Base-by-base conservation (phyloP, 2,329 filamentous ascomycete genomes). In the Coniochaeta sp. region DNA sequence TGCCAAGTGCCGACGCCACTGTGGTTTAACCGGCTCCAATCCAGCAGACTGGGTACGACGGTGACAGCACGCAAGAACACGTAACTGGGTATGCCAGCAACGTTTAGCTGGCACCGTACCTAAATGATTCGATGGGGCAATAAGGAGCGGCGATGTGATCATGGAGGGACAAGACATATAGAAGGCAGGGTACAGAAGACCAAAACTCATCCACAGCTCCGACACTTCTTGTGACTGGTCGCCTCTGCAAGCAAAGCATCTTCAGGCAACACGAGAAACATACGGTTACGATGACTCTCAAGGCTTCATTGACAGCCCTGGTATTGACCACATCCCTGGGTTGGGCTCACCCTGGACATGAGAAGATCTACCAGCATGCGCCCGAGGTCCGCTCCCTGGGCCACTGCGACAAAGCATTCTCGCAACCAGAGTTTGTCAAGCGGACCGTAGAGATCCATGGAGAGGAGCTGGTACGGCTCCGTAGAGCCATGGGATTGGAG, bases 371-470 rank as follows among this genome's bases (percentile, higher is more conserved):
- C 42, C 55, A 59, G 16, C 60, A 63, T 48, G 27, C 53, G 2
- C 58, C 59, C 16, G 57, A 64, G 50, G 58, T 58, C 49, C 61
- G 60, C 52, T 60, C 58, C 5, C 61, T 65, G 9, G 55, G 58
- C 52, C 63, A 65, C 59, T 65, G 63, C 58, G 30, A 52, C 27
- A 30, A 42, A 47, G 49, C 56, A 26, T 64, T 65, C 53, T 46
- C 46, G 30, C 48, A 60, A 7, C 59, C 59, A 50, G 61, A 61
- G 51, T 64, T 65, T 22, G 31, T 63, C 35, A 55, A 57, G 53
- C 54, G 57, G 46, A 64, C 61, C 1, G 58, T 64, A 20, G 59
- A 65, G 57, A 52, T 55, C 51, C 59, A 65, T 52, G 61, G 58
- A 7, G 48, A 48, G 7, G 63, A 65, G 53, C 59, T 59, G 35